Conservation (phyloP, 2,329 filamentous ascomycete species). For the Plectosphaerella plurivora region DNA sequence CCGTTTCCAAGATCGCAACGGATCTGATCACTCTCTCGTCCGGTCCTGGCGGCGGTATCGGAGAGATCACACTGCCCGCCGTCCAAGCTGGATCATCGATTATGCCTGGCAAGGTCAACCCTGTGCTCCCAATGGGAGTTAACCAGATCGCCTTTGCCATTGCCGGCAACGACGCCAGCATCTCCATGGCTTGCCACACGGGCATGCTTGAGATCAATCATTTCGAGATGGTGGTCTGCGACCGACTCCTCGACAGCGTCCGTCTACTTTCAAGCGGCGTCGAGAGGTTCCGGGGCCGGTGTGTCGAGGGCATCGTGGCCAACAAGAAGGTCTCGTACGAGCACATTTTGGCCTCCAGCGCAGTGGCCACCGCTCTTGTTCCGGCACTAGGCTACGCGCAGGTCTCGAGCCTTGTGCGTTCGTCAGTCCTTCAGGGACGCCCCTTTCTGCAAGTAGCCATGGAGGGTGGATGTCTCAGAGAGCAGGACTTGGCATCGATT, state of each 20-base stretch:
- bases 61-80: conserved; percentile 1
- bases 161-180: conserved; percentile 1
- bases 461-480: neutral
- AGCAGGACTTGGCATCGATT: neutral
- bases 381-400: neutral
- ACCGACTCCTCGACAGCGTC: neutral
- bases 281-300: neutral
- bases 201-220: conserved; percentile 6
- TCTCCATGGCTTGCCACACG: conserved; percentile 2
- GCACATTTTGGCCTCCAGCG: conserved; percentile 1
- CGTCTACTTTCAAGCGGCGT: neutral
- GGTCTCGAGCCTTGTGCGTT: conserved; percentile 1
- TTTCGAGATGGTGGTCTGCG: conserved; percentile 3
- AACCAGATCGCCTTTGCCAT: conserved; percentile 1
- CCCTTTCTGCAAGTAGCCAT: conserved; percentile 1
- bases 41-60: conserved; percentile 1
- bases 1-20: conserved; percentile 3
- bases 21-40: conserved; percentile 2
- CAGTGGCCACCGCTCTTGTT: conserved; percentile 2
- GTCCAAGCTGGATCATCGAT: conserved; percentile 5
- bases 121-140: conserved; percentile 3
- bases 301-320: conserved; percentile 1
- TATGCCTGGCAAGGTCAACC: conserved; percentile 6
- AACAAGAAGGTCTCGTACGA: conserved; percentile 2
- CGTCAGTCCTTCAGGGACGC: neutral